Evolutionary conservation across 148 eudicot species (phyloP).

Genomic region (Gaultheria prostrata): DNA sequence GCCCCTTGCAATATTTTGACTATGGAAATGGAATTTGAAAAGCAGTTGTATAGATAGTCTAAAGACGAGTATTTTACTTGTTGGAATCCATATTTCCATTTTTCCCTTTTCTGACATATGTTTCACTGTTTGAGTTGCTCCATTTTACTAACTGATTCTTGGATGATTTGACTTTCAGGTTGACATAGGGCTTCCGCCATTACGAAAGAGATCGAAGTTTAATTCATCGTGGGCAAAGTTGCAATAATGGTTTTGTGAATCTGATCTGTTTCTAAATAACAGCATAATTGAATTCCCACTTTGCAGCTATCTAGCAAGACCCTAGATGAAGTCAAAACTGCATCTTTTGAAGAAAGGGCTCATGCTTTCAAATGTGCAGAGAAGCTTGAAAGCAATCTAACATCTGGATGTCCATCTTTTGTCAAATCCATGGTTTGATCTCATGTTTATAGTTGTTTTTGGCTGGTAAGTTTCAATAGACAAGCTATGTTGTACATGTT

Average conservation of each 20-base stretch:
- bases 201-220: slow-evolving; percentile 42
- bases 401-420: slow-evolving; percentile 46
- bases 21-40: neutral
- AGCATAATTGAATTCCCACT: slow-evolving; percentile 15
- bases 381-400: slow-evolving; percentile 41
- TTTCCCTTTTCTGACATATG: neutral
- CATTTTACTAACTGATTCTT: neutral
- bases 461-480: slow-evolving; percentile 51
- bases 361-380: slow-evolving; percentile 43
- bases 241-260: neutral
- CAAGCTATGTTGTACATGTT: neutral
- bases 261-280: neutral
- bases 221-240: slow-evolving; percentile 56
- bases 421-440: slow-evolving; percentile 68
- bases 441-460: slow-evolving; percentile 73
- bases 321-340: slow-evolving; percentile 51
- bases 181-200: slow-evolving; percentile 27
- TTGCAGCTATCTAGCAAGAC: slow-evolving; percentile 58
- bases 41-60: neutral
- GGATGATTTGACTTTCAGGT: slow-evolving; percentile 26
- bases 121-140: neutral
- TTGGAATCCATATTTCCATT: neutral
- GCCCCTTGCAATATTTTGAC: neutral
- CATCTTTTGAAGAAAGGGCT: slow-evolving; percentile 42
- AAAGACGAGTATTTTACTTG: neutral